Evolutionary conservation across 2,329 filamentous ascomycete species (phyloP).

Genomic region (Zymoseptoria brevis): DNA sequence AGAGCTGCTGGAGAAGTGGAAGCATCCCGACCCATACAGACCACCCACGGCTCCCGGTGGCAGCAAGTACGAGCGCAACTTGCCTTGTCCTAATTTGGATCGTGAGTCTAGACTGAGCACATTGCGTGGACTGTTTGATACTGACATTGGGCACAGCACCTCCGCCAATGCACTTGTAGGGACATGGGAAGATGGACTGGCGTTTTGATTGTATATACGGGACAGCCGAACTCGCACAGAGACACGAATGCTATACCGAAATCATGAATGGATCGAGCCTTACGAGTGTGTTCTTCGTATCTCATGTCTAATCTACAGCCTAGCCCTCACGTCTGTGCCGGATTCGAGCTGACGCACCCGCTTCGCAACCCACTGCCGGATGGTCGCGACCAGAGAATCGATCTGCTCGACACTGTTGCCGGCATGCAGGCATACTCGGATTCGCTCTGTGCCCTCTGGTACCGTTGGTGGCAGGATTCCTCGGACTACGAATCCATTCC

Average conservation of each 20-base stretch:
- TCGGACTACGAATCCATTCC: constrained; percentile 51
- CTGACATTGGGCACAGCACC: constrained; percentile 35
- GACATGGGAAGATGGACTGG: constrained; percentile 6
- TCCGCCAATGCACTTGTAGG: constrained; percentile 41
- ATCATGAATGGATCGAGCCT: not conserved
- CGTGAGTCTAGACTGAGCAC: constrained; percentile 49
- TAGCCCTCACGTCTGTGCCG: constrained; percentile 1
- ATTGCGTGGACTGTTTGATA: not conserved
- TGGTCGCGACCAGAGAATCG: constrained; percentile 42
- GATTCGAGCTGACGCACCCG: constrained; percentile 6
- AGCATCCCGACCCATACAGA: constrained; percentile 90
- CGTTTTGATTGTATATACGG: constrained; percentile 18
- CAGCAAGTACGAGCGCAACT: constrained; percentile 92
- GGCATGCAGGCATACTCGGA: constrained; percentile 61
- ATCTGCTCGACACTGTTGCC: constrained; percentile 54
- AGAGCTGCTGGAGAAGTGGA: constrained; percentile 82
- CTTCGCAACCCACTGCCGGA: constrained; percentile 42
- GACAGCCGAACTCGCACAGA: not conserved
- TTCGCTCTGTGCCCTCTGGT: constrained; percentile 53
- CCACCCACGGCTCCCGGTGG: constrained; percentile 89
- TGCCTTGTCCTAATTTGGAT: constrained; percentile 69
- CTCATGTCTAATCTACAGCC: constrained; percentile 5
- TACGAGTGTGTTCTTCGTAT: not conserved
- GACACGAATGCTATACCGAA: not conserved
- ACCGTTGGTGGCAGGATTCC: constrained; percentile 64